phyloP scores from a whole-genome alignment of 805 yeast genomes.

The Suhomyces tanzawaensis region DNA sequence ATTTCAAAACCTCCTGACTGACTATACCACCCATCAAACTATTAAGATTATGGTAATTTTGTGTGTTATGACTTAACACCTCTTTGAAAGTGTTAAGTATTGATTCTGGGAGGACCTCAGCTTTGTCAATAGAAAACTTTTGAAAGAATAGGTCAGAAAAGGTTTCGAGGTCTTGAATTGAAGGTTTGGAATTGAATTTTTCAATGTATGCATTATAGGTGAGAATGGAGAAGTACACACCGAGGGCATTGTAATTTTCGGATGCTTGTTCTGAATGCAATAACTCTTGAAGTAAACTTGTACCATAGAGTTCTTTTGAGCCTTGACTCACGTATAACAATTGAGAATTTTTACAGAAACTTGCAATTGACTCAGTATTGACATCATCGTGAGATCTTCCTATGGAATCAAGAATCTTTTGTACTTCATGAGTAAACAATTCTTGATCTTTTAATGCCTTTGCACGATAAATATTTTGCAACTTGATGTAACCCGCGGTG shows the following conservation, averaged over 20 bases:
- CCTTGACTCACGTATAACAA: slow-evolving; percentile 52
- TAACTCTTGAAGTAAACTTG: slow-evolving; percentile 15
- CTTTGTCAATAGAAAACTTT: slow-evolving; percentile 11
- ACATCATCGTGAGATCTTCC: slow-evolving; percentile 30
- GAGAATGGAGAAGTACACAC: slow-evolving; percentile 45
- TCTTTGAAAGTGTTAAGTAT: slow-evolving; percentile 26
- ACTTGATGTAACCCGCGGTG: slow-evolving; percentile 55
- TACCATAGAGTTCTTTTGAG: slow-evolving; percentile 20
- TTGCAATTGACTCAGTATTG: slow-evolving; percentile 33
- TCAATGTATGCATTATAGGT: slow-evolving; percentile 25
- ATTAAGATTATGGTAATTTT: slow-evolving; percentile 55
- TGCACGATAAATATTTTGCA: slow-evolving; percentile 56
- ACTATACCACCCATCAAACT: slow-evolving; percentile 82
- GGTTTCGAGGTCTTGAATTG: slow-evolving; percentile 17
- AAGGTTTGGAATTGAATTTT: slow-evolving; percentile 16
- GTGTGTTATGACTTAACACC: slow-evolving; percentile 36
- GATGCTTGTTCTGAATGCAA: slow-evolving; percentile 8
- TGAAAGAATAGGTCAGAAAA: slow-evolving; percentile 19
- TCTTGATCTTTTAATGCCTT: slow-evolving; percentile 53
- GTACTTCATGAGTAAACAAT: slow-evolving; percentile 35
- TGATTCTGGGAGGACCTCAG: slow-evolving; percentile 12
- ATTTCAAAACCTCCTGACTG: slow-evolving; percentile 79
- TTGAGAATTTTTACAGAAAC: slow-evolving; percentile 63
- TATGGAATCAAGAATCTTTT: slow-evolving; percentile 19
- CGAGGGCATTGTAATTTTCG: slow-evolving; percentile 21